Evolutionary conservation across 2,329 filamentous ascomycete genomes (phyloP), one percentile per base, ranked within the genome.

Genomic region (Huntiella bhutanensis): DNA sequence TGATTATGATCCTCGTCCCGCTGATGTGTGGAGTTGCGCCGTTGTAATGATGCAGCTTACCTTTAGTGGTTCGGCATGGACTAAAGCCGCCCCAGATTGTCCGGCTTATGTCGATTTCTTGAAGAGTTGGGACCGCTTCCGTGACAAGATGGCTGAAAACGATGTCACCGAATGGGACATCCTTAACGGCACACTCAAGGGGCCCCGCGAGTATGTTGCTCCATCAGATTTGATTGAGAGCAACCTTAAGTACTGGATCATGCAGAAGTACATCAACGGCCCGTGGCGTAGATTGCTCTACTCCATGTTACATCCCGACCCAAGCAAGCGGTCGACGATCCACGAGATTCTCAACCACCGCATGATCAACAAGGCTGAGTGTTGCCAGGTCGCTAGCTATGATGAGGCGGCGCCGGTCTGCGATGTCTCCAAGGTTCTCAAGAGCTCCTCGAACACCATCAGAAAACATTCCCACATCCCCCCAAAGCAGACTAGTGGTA

Each of bases 11-110:
- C 80, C 86, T 1, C 77, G 84, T 40, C 74, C 79, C 3, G 65
- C 92, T 10, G 86, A 94, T 56, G 80, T 92, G 10, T 94, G 86
- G 86, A 80, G 81, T 46, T 80, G 80, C 43, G 86, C 79, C 17
- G 78, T 93, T 48, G 80, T 91, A 53, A 88, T 84, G 70, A 65
- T 93, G 49, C 78, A 80, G 51, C 73, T 93, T 52, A 74, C 73
- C 35, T 82, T 81, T 55, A 73, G 75, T 38, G 82, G 75, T 16
- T 77, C 73, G 40, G 72, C 87, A 5, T 93, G 85, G 86, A 67
- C 72, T 43, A 74, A 75, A 52, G 82, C 83, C 1, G 73, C 75
- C 49, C 59, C 45, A 54, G 69, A 57, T 47, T 65, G 70, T 51
- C 56, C 58, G n/a, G 70, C 73, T 53, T 91, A 84, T 62, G 69